A percentile compares a stretch with the other conserved stretches of the same genome.
phyloP scores from a whole-genome alignment of 208 protist genomes.

The Kentomonas sorsogonicus region DNA sequence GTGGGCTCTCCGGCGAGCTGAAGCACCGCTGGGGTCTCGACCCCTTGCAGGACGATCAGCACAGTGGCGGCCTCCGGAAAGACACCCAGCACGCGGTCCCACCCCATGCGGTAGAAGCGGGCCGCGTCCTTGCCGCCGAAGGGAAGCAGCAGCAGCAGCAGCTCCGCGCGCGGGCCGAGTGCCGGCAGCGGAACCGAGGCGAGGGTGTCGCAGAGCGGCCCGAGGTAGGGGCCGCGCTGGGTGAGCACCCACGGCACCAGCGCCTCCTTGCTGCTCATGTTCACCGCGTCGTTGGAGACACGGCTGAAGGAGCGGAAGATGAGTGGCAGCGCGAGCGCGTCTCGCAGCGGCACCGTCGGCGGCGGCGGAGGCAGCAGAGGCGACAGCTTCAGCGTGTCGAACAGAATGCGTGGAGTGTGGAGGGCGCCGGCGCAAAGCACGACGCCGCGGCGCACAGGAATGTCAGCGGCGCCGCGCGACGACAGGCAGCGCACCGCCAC shows the following conservation, averaged over 20 bases:
- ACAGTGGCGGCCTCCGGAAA: conserved; percentile 55
- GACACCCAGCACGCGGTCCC: conserved; percentile 54
- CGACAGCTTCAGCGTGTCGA: conserved; percentile 14
- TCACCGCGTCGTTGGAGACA: conserved; percentile 44
- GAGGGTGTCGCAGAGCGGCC: conserved; percentile 48
- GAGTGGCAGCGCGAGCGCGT: conserved; percentile 59
- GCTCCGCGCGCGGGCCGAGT: conserved; percentile 29
- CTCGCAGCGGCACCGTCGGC: conserved; percentile 19
- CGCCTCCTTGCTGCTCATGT: conserved; percentile 23
- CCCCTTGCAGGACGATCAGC: conserved; percentile 46
- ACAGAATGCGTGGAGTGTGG: conserved; percentile 41
- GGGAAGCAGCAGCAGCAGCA: conserved; percentile 53
- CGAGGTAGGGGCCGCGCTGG: conserved; percentile 39
- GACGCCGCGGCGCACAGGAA: conserved; percentile 21
- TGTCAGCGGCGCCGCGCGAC: background rate
- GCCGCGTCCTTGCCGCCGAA: conserved; percentile 56
- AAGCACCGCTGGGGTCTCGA: too few species aligned
- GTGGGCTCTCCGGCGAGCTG: too few species aligned
- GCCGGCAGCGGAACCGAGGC: conserved; percentile 32
- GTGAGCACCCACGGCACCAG: conserved; percentile 34
- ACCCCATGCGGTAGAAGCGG: conserved; percentile 45
- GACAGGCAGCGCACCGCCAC: background rate
- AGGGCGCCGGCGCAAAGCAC: conserved; percentile 51
- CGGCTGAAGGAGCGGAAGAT: conserved; percentile 29
- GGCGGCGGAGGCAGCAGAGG: background rate